These are phyloP conservation scores for Platismatia glauca DNA, from an alignment of 495 filamentous ascomycete genomes.

Conservation along the genomic window DNA sequence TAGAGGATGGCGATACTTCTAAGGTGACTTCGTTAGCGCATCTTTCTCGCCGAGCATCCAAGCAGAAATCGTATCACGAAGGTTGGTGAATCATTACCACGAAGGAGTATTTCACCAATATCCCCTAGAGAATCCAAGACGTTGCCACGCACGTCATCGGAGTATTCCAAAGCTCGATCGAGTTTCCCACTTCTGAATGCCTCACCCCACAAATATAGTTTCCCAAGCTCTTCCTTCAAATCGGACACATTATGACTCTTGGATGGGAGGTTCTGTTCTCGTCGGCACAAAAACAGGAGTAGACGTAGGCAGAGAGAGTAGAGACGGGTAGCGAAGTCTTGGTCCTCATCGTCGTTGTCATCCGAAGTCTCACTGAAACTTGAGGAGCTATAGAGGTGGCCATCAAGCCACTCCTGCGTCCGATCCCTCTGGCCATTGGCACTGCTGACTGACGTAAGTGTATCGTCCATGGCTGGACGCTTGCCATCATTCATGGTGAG, in stretches of 20 bases:
- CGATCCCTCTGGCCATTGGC: neutral
- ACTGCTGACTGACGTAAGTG: neutral
- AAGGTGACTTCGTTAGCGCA: neutral
- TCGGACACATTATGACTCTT: neutral
- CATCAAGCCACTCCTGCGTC: slow-evolving; percentile 3
- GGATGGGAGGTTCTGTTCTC: neutral
- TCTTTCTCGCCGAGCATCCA: neutral
- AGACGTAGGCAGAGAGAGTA: slow-evolving; percentile 5
- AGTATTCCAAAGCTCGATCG: slow-evolving; percentile 23
- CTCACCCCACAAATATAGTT: slow-evolving; percentile 27
- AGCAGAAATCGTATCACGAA: neutral
- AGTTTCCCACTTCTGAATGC: slow-evolving; percentile 19
- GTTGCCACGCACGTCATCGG: slow-evolving; percentile 13
- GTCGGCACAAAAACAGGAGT: neutral
- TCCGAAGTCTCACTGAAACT: neutral
- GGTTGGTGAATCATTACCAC: neutral
- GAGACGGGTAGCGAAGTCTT: slow-evolving; percentile 6
- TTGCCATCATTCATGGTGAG: neutral
- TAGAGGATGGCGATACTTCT: neutral
- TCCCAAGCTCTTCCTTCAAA: slow-evolving; percentile 20
- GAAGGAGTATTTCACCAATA: slow-evolving; percentile 12
- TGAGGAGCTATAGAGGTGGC: neutral
- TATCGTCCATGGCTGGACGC: neutral
- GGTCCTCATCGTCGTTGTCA: neutral
- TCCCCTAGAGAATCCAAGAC: slow-evolving; percentile 14